Percentiles rank a stretch among this genome's conserved stretches.
Conservation (phyloP, 768 basidiomycete genomes). For the Xanthoconium stramineum region DNA sequence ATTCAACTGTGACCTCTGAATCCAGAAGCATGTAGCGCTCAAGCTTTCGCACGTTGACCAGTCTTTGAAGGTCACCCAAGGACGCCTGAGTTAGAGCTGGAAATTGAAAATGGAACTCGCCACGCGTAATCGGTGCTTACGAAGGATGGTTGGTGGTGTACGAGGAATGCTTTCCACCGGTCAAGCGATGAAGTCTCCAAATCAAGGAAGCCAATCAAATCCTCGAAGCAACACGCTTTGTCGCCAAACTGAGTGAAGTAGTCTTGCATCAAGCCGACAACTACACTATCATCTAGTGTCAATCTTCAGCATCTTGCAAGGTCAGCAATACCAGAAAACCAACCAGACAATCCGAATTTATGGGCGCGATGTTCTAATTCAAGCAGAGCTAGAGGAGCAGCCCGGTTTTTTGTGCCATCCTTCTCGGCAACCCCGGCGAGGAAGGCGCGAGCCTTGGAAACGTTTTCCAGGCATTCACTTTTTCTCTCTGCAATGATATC, state of each 20-base stretch:
- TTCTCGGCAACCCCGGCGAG: constrained; percentile 55
- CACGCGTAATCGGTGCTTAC: constrained; percentile 36
- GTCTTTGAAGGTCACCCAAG: constrained; percentile 52
- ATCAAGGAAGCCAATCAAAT: constrained; percentile 64
- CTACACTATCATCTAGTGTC: constrained; percentile 41
- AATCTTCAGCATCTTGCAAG: constrained; percentile 1
- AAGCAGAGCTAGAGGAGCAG: constrained; percentile 67
- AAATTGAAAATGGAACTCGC: constrained; percentile 17
- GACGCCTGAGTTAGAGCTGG: constrained; percentile 39
- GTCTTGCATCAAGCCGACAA: constrained; percentile 51
- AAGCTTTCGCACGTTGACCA: constrained; percentile 76
- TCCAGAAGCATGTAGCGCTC: constrained; percentile 54
- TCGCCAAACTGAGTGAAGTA: constrained; percentile 75
- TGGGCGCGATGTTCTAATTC: constrained; percentile 68
- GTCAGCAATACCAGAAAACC: constrained; percentile 1
- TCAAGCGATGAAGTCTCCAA: constrained; percentile 46
- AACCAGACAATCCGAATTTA: constrained; percentile 45
- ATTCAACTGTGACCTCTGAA: constrained; percentile 51
- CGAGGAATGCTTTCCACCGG: constrained; percentile 55
- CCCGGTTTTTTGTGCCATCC: constrained; percentile 72
- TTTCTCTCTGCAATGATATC: constrained; percentile 36
- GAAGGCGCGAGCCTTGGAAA: constrained; percentile 46
- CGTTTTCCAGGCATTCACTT: constrained; percentile 35
- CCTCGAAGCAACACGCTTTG: constrained; percentile 87
- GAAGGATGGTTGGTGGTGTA: constrained; percentile 43